These are phyloP conservation scores for Kwoniella newhampshirensis DNA, from an alignment of 768 basidiomycete genomes.

Conservation along the genomic window DNA sequence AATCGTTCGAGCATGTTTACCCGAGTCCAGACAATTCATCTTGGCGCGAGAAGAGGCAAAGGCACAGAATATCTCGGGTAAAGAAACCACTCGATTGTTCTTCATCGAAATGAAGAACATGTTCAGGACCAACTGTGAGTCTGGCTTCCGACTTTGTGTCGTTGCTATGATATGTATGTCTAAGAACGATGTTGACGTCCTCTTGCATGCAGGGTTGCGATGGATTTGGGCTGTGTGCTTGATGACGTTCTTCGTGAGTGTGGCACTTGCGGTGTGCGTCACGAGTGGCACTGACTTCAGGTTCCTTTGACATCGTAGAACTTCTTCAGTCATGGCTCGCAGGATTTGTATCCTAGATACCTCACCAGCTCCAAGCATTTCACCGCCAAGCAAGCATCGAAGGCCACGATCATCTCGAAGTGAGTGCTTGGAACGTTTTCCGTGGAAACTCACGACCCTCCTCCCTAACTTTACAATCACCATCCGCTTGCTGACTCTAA, in stretches of 20 bases:
- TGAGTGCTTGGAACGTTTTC: neutral
- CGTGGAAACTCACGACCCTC: too few species aligned
- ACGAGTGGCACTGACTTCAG: conserved; percentile 2
- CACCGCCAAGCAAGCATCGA: conserved; percentile 61
- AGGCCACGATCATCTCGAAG: conserved; percentile 75
- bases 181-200: neutral
- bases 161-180: too few species aligned
- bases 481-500: neutral
- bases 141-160: too few species aligned
- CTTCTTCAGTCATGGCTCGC: conserved; percentile 59
- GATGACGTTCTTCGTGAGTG: conserved; percentile 60
- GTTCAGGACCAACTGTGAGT: conserved; percentile 67
- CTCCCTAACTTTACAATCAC: neutral
- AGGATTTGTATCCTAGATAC: conserved; percentile 66
- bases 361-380: conserved; percentile 66
- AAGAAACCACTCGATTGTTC: conserved; percentile 69
- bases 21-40: conserved; percentile 76
- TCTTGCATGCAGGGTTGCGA: conserved; percentile 62
- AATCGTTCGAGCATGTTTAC: conserved; percentile 63
- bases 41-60: conserved; percentile 59
- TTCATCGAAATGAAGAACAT: conserved; percentile 70
- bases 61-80: conserved; percentile 54
- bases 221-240: conserved; percentile 81
- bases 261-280: neutral
- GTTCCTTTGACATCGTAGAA: neutral